Percentiles rank a stretch among this genome's conserved stretches.
These are phyloP conservation scores for Hanseniaspora valbyensis DNA, from an alignment of 805 yeast species.

Conservation along the genomic window DNA sequence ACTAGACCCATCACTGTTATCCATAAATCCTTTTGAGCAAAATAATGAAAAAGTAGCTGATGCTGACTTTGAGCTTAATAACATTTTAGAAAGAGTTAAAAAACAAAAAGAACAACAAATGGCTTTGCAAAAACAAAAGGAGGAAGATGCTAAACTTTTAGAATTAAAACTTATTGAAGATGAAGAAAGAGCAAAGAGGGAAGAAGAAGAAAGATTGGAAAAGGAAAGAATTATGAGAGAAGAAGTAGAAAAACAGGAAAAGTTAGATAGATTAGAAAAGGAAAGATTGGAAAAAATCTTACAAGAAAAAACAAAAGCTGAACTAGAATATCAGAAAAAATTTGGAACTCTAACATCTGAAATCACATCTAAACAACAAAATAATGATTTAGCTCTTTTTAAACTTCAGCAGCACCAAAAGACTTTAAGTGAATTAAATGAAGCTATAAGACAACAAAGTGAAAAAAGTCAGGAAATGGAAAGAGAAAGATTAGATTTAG, in stretches of 20 bases:
- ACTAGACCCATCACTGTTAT: background rate
- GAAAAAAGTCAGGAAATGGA: background rate
- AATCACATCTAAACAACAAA: background rate
- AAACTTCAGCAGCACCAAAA: background rate
- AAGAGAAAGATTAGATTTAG: background rate
- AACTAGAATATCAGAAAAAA: background rate
- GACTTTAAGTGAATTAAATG: background rate
- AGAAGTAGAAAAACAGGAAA: conserved; percentile 9
- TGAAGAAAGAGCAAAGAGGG: conserved; percentile 19
- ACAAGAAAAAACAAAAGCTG: background rate
- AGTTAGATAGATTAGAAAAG: background rate
- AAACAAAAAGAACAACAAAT: conserved; percentile 15
- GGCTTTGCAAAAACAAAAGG: conserved; percentile 16
- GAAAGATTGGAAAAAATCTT: conserved; percentile 1
- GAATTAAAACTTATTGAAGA: conserved; percentile 16
- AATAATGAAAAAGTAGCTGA: background rate
- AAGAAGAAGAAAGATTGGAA: conserved; percentile 12
- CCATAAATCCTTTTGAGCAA: background rate
- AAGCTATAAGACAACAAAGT: background rate
- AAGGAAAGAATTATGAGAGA: conserved; percentile 18
- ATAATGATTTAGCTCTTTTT: background rate
- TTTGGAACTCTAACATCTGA: background rate
- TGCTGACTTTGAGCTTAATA: background rate
- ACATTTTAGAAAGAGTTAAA: background rate
- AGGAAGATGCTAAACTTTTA: conserved; percentile 15